Evolutionary conservation across 2,329 filamentous ascomycete species (phyloP), one percentile per base, ranked within the genome.

Genomic region (Penicillium palitans): DNA sequence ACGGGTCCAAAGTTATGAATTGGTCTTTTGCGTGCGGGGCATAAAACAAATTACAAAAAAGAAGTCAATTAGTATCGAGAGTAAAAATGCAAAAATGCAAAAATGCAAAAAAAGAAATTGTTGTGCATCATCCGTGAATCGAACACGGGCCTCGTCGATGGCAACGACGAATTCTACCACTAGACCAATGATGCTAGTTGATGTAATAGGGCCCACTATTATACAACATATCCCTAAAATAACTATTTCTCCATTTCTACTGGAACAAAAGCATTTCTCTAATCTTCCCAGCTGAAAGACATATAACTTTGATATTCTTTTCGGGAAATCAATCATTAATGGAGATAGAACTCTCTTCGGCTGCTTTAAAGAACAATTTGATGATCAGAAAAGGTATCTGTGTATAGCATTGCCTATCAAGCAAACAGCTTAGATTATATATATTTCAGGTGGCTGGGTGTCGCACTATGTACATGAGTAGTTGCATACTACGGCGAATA

Each of bases 141-240:
- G 75, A 77, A 77, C 75, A 74, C 74, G 75, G 74, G 74, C 74
- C 75, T 76, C 74, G 69, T 77, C 75, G 75, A 77, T 76, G 69
- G 67, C 69, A 70, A 72, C 70, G 69, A 71, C 64, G 67, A 71
- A 72, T 67, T 69, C 69, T 74, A 74, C 72, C 72, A 74, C 72
- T 74, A 74, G 72, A 74, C 72, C 72, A 74, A 73, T 72, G 71
- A 73, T 74, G 72, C 72, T 69, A 35, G 52, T 65, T 61, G 13
- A 54, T 65, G 29, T 57, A 29, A 12, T 6, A 1, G 3, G 2
- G 0, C 0, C 0, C 6, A 24, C 4, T 15, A 6, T n/a, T 17
- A 6, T n/a, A 0, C 2, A 4, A 13, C 0, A 24, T 29, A 24
- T 52, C 1, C 21, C 44, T 31, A 27, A 10, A 2, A 3, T 6